phyloP scores from a whole-genome alignment of 345 rosid species.

The Melaleuca alternifolia region DNA sequence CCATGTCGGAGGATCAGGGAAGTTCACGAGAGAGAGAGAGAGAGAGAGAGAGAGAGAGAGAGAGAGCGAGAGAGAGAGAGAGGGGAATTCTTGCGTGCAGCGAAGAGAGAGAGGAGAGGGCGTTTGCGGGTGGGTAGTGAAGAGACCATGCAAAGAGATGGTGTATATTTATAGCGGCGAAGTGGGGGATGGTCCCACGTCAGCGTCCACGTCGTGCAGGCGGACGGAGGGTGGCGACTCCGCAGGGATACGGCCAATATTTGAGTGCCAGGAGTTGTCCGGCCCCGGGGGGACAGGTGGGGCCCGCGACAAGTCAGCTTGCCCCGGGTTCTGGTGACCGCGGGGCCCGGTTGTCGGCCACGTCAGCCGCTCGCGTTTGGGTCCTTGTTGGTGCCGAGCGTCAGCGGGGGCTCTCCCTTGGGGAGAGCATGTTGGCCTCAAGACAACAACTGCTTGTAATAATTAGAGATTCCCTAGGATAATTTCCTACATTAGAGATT shows the following conservation, averaged over 20 bases:
- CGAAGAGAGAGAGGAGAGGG: not conserved
- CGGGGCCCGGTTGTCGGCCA: not conserved
- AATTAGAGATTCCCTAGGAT: not conserved
- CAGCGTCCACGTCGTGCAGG: not conserved
- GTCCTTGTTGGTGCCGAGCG: not conserved
- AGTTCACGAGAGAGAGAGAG: not conserved
- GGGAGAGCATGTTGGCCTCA: not conserved
- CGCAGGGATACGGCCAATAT: not conserved
- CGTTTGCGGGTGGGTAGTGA: not conserved
- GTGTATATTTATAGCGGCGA: slow-evolving; percentile 28
- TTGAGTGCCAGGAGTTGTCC: not conserved
- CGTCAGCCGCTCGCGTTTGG: not conserved
- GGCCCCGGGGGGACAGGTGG: not conserved
- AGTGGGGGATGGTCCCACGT: not conserved
- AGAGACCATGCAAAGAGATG: not conserved
- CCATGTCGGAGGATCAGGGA: slow-evolving; percentile 18
- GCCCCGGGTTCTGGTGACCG: not conserved
- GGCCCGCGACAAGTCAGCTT: not conserved
- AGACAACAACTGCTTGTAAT: not conserved
- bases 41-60: not conserved
- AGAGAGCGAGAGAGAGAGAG: too few species aligned
- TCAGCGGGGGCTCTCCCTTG: not conserved
- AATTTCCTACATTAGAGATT: not conserved
- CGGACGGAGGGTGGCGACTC: not conserved
- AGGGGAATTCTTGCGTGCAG: not conserved